Evolutionary conservation across 805 yeast genomes (phyloP).

Genomic region (Metschnikowia picachoensis): DNA sequence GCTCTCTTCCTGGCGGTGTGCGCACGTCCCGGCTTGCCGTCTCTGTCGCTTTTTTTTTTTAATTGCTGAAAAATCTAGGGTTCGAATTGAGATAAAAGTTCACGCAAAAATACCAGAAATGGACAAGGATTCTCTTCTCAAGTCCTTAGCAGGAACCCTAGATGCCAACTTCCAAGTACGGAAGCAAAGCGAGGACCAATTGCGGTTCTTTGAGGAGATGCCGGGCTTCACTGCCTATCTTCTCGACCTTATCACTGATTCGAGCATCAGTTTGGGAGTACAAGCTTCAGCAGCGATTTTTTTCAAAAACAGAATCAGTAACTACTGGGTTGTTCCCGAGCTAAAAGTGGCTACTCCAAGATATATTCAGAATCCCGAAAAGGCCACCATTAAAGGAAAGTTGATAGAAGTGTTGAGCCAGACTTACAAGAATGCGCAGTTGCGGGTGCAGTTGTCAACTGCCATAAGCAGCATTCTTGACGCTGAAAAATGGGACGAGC

Average conservation of each 20-base stretch:
- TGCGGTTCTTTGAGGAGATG: slow-evolving; percentile 48
- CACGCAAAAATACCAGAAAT: slow-evolving; percentile 17
- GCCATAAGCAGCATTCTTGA: slow-evolving; percentile 53
- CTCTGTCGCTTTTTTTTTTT: slow-evolving; percentile 1
- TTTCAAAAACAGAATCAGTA: slow-evolving; percentile 39
- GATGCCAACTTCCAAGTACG: slow-evolving; percentile 48
- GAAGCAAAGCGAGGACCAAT: slow-evolving; percentile 51
- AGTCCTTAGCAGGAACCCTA: slow-evolving; percentile 51
- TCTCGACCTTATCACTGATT: slow-evolving; percentile 47
- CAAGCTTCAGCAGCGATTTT: slow-evolving; percentile 42
- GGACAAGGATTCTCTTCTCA: slow-evolving; percentile 49
- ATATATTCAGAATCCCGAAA: slow-evolving; percentile 31
- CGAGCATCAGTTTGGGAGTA: slow-evolving; percentile 39
- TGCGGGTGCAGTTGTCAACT: slow-evolving; percentile 55
- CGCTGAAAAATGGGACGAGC: slow-evolving; percentile 45
- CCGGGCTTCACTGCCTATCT: slow-evolving; percentile 57
- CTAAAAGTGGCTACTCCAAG: slow-evolving; percentile 23
- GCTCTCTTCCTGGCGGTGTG: slow-evolving; percentile 8
- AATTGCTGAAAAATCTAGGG: neutral
- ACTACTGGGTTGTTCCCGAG: slow-evolving; percentile 38
- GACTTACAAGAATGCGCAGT: slow-evolving; percentile 28
- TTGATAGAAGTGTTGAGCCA: slow-evolving; percentile 34
- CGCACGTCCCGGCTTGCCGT: slow-evolving; percentile 5
- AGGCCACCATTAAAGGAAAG: slow-evolving; percentile 33
- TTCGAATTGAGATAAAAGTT: neutral